Base-by-base conservation (phyloP, 768 basidiomycete species). In the Termitomyces sp. region DNA sequence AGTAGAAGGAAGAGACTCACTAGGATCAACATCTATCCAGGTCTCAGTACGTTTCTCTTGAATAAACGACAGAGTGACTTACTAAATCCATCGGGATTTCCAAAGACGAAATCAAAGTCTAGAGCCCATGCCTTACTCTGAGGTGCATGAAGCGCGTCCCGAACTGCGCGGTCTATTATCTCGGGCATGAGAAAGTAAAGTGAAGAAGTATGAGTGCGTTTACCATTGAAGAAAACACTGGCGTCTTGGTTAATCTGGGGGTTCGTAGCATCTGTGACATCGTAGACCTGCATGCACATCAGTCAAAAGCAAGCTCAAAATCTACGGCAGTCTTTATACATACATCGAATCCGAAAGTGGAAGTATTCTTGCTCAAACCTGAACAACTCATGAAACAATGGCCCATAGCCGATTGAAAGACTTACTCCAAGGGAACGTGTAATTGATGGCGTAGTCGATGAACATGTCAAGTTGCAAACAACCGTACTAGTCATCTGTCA, bases 391-490 rank as follows among this genome's bases (percentile, higher is more conserved):
- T 57, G 36, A 13, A 46, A 16, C 32, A 49, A 18, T 48, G 13
- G 9, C 4, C 14, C 5, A 16, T 2, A 38, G n/a, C 47, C 44
- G 41, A 32, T 38, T 2, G 3, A 59, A 8, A 49, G 22, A 58
- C 67, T 50, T 40, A 68, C 78, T 78, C 79, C 78, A 82, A 1
- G 88, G 88, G 65, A 77, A 83, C 0, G 88, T 87, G 65, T 76
- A 89, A 65, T 90, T 91, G 58, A 83, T 52, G 16, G 87, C 85
- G 61, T 90, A 90, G 69, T 90, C 88, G 33, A 87, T 63, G 70
- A 85, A 79, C 72, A 86, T 82, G 57, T 84, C 80, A 49, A 81
- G 77, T 11, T 89, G 66, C 55, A 82, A 74, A 68, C 89, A 90
- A 5, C 84, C 83, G 47, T 86, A 87, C 84, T 80, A 58, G 1